Evolutionary conservation across 257 asterid species (phyloP), one percentile per base, ranked within the genome.

Genomic region (Solanum pennellii): DNA sequence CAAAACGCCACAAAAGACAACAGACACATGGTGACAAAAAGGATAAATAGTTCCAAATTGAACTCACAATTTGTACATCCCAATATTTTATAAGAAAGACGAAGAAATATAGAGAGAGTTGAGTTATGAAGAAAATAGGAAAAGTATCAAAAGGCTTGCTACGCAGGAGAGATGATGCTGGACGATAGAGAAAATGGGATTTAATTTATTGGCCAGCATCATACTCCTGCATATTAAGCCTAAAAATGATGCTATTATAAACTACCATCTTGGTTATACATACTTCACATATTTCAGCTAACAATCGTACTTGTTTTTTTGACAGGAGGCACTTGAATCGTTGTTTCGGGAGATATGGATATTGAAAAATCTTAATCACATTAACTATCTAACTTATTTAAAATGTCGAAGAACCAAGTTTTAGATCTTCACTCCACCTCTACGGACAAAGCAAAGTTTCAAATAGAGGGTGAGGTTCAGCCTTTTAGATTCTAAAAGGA

Each of bases 201-300:
- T 39, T 39, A 23, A n/a, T 39, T 75, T 75, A 41, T 77, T 77
- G 59, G 83, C 83, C 83, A 77, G 83, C 83, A 44, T 77, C 62
- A 77, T 77, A n/a, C 83, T 77, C 39, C 83, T 77, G 83, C 83
- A 77, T 77, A 77, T n/a, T 77, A n/a, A 77, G 83, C 83, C 83
- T 77, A 20, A 42, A 77, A 62, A 77, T n/a, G 83, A 42, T 77
- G 83, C 83, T n/a, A 71, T 52, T 60, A 21, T 76, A 23, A n/a
- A 71, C 33, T 71, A 71, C n/a, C 77, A 18, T 71, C 25, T 16
- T 71, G 44, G 44, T 33, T 18, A 56, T 56, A 20, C 11, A 56
- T 56, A 56, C 65, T 18, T 56, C 35, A 77, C 14, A 77, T 77
- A 42, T 44, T 77, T 77, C 39, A 23, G 60, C 83, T 76, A 2